A percentile compares a stretch with the other conserved stretches of the same genome.
phyloP scores from a whole-genome alignment of 805 yeast genomes.

The Teunomyces stri region DNA sequence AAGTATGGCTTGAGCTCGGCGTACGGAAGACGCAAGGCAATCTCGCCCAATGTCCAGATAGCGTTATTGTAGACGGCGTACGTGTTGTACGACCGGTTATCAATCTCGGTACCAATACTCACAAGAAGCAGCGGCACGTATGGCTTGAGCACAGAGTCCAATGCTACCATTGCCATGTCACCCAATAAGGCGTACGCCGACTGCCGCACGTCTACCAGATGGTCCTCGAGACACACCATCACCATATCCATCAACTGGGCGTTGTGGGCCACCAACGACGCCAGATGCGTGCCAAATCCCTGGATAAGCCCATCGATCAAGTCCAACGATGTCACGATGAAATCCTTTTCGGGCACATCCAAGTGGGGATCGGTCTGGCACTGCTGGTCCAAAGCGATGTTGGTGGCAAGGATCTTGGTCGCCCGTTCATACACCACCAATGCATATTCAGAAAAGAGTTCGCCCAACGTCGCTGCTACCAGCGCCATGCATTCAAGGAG shows the following conservation, averaged over 20 bases:
- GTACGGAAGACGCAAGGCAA: constrained; percentile 56
- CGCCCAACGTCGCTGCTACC: constrained; percentile 84
- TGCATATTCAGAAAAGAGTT: constrained; percentile 84
- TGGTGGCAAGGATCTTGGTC: constrained; percentile 60
- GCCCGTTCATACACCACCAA: constrained; percentile 82
- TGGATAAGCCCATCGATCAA: constrained; percentile 90
- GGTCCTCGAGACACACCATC: constrained; percentile 69
- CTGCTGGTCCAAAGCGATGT: constrained; percentile 64
- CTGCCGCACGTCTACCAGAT: constrained; percentile 86
- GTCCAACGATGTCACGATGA: constrained; percentile 84
- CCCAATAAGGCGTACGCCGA: constrained; percentile 88
- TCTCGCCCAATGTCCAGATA: constrained; percentile 91
- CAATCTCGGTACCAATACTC: constrained; percentile 68
- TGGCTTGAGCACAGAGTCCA: constrained; percentile 46
- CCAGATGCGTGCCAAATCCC: constrained; percentile 69
- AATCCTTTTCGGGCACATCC: constrained; percentile 84
- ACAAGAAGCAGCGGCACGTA: constrained; percentile 52
- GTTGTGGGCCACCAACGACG: constrained; percentile 48
- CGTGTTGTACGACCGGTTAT: constrained; percentile 47
- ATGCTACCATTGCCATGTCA: constrained; percentile 69
- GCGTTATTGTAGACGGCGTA: constrained; percentile 82
- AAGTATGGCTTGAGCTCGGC: constrained; percentile 52
- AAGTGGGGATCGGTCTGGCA: constrained; percentile 64
- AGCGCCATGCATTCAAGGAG: constrained; percentile 89
- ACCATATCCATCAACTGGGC: constrained; percentile 57